Conservation (phyloP, 2,329 filamentous ascomycete genomes). For the Fusarium sp. region DNA sequence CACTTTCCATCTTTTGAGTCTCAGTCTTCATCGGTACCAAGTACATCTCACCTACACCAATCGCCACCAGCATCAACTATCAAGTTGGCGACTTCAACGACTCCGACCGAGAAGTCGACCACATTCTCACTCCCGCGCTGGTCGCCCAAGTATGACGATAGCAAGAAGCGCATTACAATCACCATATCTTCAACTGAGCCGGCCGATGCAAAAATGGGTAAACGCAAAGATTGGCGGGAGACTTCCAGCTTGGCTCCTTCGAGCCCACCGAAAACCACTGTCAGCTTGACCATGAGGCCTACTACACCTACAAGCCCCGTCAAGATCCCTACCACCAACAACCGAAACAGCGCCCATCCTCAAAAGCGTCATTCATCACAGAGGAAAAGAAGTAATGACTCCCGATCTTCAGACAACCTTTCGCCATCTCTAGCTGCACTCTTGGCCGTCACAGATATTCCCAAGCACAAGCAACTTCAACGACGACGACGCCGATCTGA, state of each 20-base stretch:
- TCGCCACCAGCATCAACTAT: conserved; percentile 9
- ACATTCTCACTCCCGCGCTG: conserved; percentile 37
- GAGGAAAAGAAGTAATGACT: conserved; percentile 53
- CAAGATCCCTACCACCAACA: conserved; percentile 63
- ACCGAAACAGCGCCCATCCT: conserved; percentile 50
- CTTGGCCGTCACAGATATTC: conserved; percentile 71
- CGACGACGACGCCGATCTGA: conserved; percentile 47
- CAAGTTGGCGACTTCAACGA: conserved; percentile 27
- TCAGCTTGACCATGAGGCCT: conserved; percentile 44
- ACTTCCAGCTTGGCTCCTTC: conserved; percentile 45
- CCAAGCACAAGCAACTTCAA: conserved; percentile 56
- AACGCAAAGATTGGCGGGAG: conserved; percentile 50
- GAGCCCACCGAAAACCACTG: conserved; percentile 45
- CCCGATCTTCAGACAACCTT: conserved; percentile 64
- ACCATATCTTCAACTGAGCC: conserved; percentile 39
- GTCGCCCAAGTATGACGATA: conserved; percentile 49
- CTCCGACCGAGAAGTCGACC: conserved; percentile 35
- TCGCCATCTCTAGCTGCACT: conserved; percentile 70
- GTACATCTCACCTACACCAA: conserved; percentile 15
- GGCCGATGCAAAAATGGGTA: conserved; percentile 50
- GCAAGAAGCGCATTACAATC: conserved; percentile 42
- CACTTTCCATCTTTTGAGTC: conserved; percentile 3
- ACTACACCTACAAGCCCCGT: conserved; percentile 62
- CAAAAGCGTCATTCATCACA: conserved; percentile 54
- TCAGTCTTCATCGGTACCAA: conserved; percentile 4